Base-by-base conservation (phyloP, 495 filamentous ascomycete species). In the Hypoxylon cercidicola region DNA sequence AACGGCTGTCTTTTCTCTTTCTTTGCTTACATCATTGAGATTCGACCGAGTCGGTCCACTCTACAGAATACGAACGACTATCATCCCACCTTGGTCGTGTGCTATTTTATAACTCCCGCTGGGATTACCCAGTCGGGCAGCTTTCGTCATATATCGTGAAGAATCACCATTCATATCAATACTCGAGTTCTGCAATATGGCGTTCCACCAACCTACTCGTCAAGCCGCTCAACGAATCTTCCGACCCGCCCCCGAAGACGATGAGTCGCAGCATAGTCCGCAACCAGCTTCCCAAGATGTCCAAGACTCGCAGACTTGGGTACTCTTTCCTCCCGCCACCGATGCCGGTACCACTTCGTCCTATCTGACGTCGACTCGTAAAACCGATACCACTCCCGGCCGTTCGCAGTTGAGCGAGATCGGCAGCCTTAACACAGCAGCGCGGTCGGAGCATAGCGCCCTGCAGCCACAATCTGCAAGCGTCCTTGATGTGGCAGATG, bases 231-330 rank as follows among this genome's bases (percentile, higher is more conserved):
- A 82, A 41, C 88, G 88, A 54, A 81, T 84, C 68, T 79, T 80
- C 23, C 82, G 84, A 25, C 81, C 82, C 70, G 75, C 81, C n/a
- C 63, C 79, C 7, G 74, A 84, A 11, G 81, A 83, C 55, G 74
- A 78, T 12, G 76, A 77, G 16, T 72, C 78, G 4, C 78, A 79
- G 4, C 72, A 79, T 34, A 70, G 78, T 32, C 76, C 82, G 19
- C 78, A 71, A 41, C 75, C 73, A 50, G 72, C 64, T 60, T 71
- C 54, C 64, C 75, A 61, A 30, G 69, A 68, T 16, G 68, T 84
- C 40, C 86, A 89, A 69, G 90, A 96, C 49, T 86, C 91, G 3
- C 88, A 93, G 72, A 93, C 97, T 87, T 98, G 95, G 96, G 88
- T 99, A 43, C 86, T 99, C 65, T 99, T 99, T 78, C 92, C 92